These are phyloP conservation scores for Sphagnurus paluster DNA, from an alignment of 1,284 basidiomycete genomes.

Conservation along the genomic window DNA sequence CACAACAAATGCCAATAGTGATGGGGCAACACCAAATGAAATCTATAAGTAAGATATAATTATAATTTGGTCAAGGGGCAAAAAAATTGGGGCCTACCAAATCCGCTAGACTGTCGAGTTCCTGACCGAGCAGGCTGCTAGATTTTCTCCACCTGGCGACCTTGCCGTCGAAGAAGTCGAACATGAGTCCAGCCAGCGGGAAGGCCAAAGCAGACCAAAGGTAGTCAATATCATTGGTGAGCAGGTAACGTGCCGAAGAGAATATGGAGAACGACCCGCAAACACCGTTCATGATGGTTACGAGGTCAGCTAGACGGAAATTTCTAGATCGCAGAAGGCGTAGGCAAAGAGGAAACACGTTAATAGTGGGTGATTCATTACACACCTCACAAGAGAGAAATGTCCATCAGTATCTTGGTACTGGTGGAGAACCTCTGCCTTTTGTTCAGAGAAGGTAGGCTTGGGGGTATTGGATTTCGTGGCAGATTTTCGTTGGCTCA, in stretches of 20 bases:
- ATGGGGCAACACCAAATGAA: slow-evolving; percentile 96
- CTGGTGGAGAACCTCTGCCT: slow-evolving; percentile 67
- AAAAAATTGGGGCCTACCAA: slow-evolving; percentile 54
- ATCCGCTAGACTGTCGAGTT: slow-evolving; percentile 96
- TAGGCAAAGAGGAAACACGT: slow-evolving; percentile 17
- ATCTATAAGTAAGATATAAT: no score
- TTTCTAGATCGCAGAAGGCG: slow-evolving; percentile 58
- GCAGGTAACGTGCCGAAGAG: slow-evolving; percentile 86
- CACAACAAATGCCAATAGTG: slow-evolving; percentile 88
- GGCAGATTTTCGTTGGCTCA: slow-evolving; percentile 41
- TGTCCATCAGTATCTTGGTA: slow-evolving; percentile 90
- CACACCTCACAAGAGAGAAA: slow-evolving; percentile 91
- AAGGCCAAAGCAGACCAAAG: slow-evolving; percentile 86
- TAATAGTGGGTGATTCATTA: slow-evolving; percentile 15
- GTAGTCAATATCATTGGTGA: slow-evolving; percentile 79
- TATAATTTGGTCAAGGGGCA: no score
- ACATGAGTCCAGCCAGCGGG: slow-evolving; percentile 95
- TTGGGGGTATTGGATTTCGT: slow-evolving; percentile 22
- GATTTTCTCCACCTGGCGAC: slow-evolving; percentile 97
- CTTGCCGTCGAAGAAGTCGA: slow-evolving; percentile 98
- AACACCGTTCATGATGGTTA: slow-evolving; percentile 99
- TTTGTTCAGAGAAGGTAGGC: slow-evolving; percentile 27
- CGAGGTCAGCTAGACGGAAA: slow-evolving; percentile 96
- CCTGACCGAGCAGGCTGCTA: slow-evolving; percentile 96
- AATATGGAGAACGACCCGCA: slow-evolving; percentile 97